Evolutionary conservation across 306 rosid species (phyloP).

Genomic region (Quercus suber): DNA sequence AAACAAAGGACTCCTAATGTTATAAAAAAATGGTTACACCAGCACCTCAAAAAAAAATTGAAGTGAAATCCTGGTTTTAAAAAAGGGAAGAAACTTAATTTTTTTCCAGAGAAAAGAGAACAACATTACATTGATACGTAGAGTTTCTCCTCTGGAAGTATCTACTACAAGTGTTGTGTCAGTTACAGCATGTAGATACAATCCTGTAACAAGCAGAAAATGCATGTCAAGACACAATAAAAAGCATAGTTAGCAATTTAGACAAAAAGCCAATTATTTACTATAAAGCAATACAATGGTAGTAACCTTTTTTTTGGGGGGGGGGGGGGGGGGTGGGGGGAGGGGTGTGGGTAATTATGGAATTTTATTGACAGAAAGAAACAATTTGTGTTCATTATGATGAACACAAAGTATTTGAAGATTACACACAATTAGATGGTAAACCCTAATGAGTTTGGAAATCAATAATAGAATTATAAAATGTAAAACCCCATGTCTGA

Average conservation of each 20-base stretch:
- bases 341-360: too few species aligned
- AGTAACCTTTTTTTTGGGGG: not conserved
- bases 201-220: slow-evolving; percentile 43
- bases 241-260: not conserved
- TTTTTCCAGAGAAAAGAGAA: not conserved
- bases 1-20: not conserved
- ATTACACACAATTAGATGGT: too few species aligned
- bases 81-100: not conserved
- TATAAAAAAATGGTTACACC: not conserved
- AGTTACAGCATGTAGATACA: slow-evolving; percentile 84
- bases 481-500: too few species aligned
- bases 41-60: not conserved
- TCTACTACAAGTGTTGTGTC: slow-evolving; percentile 90
- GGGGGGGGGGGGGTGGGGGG: too few species aligned
- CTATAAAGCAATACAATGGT: not conserved
- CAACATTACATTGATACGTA: slow-evolving; percentile 83
- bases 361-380: too few species aligned
- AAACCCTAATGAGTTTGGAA: too few species aligned
- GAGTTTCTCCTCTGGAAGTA: slow-evolving; percentile 95
- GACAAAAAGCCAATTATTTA: not conserved
- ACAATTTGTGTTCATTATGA: too few species aligned
- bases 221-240: not conserved
- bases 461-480: too few species aligned
- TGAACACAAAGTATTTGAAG: too few species aligned
- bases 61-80: not conserved